Base-by-base conservation (phyloP, 805 yeast species). In the Lipomyces mesembrius region DNA sequence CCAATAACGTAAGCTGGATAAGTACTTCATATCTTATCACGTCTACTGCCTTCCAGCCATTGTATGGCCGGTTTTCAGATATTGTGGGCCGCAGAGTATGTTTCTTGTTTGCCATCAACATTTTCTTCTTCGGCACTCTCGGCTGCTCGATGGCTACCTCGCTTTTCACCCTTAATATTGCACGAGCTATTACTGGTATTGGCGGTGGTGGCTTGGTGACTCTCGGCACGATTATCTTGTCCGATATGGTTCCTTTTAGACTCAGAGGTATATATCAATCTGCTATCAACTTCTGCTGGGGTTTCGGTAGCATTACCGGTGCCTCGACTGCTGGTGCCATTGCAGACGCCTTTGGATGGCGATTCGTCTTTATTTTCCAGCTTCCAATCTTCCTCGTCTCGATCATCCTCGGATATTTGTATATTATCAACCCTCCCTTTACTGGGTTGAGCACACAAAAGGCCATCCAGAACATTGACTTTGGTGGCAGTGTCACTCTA, bases 151-250 rank as follows among this genome's bases (percentile, higher is more conserved):
- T 70, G 66, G 72, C 72, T 6, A 69, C 66, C 12, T 61, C 72
- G 22, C 60, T 70, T 3, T 34, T 70, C 60, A 69, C 72, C 20
- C 62, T 70, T 25, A 70, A 69, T 52, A 63, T 70, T 52, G 73
- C 73, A 14, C 82, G 96, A 71, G 88, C 91, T 67, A 81, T 92
- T 61, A 87, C 96, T 29, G 97, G 97, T n/a, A 83, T 90, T 65
- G 97, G 97, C 17, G 97, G 96, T 17, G 95, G 97, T 7, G 97
- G 97, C 0, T 84, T 92, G 73, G 85, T 88, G 63, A 83, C 94
- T 0, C 80, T 91, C 72, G 85, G 91, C 25, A 88, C 96, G 7
- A 89, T 92, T 66, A 83, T 92, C 6, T 83, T 88, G 71, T 86
- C 91, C 27, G 97, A 92, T 77, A 80, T 91, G 62, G 87, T 92